phyloP scores from a whole-genome alignment of 2,329 filamentous ascomycete species.

The Ophiostoma tasmaniense region DNA sequence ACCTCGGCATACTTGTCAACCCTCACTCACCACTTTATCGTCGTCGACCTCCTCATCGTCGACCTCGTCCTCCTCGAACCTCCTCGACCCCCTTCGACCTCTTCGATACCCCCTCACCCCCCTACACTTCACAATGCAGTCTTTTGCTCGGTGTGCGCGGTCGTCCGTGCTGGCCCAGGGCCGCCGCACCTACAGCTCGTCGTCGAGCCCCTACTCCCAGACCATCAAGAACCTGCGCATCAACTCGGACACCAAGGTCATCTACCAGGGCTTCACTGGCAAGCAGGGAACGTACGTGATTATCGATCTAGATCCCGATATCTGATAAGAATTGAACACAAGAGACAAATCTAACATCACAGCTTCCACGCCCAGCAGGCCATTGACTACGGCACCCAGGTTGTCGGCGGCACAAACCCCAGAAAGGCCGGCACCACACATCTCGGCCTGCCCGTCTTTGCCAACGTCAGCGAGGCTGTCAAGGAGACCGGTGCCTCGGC shows the following conservation, averaged over 20 bases:
- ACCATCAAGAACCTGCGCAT: constrained; percentile 85
- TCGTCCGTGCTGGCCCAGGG: constrained; percentile 59
- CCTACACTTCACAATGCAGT: constrained; percentile 56
- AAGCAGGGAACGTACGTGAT: constrained; percentile 81
- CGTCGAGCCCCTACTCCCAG: constrained; percentile 58
- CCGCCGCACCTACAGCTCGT: constrained; percentile 67
- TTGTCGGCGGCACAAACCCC: constrained; percentile 96
- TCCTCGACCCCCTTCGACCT: background rate
- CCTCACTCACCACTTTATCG: background rate
- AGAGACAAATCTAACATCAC: too few relatives aligned
- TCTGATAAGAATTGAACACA: too few relatives aligned
- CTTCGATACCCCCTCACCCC: background rate
- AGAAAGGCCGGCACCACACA: constrained; percentile 94
- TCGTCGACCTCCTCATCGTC: constrained; percentile 3
- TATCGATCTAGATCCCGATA: background rate
- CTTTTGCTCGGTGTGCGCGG: constrained; percentile 63
- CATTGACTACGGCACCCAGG: constrained; percentile 97
- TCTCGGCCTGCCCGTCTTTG: constrained; percentile 88
- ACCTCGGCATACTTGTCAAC: background rate
- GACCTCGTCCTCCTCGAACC: background rate
- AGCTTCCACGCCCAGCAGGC: constrained; percentile 97
- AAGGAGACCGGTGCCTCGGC: constrained; percentile 86
- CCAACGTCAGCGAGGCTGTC: constrained; percentile 76
- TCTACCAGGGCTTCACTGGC: constrained; percentile 96
- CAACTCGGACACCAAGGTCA: constrained; percentile 84